phyloP scores from a whole-genome alignment of 208 protist genomes.

The Leishmania arabica region DNA sequence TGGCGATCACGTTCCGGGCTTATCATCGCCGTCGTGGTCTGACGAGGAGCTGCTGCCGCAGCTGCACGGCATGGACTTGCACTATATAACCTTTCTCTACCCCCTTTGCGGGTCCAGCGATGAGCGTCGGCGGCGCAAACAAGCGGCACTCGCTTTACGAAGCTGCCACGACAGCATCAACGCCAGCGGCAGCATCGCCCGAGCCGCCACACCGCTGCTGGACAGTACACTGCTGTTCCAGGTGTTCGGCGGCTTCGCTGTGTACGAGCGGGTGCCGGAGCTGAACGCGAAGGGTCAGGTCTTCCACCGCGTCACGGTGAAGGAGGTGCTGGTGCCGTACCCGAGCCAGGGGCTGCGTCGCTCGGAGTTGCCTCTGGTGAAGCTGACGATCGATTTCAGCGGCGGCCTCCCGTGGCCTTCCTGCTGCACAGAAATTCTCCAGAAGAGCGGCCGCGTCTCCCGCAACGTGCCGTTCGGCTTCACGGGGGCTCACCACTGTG shows the following conservation, averaged over 20 bases:
- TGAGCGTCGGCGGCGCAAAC: slow-evolving; percentile 42
- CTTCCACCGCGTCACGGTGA: slow-evolving; percentile 24
- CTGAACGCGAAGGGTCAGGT: slow-evolving; percentile 8
- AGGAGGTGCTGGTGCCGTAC: slow-evolving; percentile 72
- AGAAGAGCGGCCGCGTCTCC: slow-evolving; percentile 53
- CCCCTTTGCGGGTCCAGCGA: slow-evolving; percentile 46
- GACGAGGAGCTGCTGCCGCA: slow-evolving; percentile 59
- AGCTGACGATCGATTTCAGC: slow-evolving; percentile 52
- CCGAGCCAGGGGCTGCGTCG: slow-evolving; percentile 46
- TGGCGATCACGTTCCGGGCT: slow-evolving; percentile 46
- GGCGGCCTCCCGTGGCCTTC: slow-evolving; percentile 76
- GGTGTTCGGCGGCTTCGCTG: slow-evolving; percentile 74
- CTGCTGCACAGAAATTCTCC: slow-evolving; percentile 61
- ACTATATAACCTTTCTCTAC: slow-evolving; percentile 59
- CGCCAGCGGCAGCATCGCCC: slow-evolving; percentile 1
- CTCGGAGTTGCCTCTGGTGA: slow-evolving; percentile 39
- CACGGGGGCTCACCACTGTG: slow-evolving; percentile 37
- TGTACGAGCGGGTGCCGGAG: slow-evolving; percentile 35
- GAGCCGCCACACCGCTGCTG: slow-evolving; percentile 25
- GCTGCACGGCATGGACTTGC: slow-evolving; percentile 17
- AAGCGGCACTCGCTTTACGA: slow-evolving; percentile 42
- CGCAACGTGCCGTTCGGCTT: slow-evolving; percentile 59
- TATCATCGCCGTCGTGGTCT: slow-evolving; percentile 65
- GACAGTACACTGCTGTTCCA: slow-evolving; percentile 53
- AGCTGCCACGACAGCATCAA: slow-evolving; percentile 6